These are phyloP conservation scores for Fusarium guadeloupense DNA, from an alignment of 2,329 filamentous ascomycete species.

Conservation along the genomic window DNA sequence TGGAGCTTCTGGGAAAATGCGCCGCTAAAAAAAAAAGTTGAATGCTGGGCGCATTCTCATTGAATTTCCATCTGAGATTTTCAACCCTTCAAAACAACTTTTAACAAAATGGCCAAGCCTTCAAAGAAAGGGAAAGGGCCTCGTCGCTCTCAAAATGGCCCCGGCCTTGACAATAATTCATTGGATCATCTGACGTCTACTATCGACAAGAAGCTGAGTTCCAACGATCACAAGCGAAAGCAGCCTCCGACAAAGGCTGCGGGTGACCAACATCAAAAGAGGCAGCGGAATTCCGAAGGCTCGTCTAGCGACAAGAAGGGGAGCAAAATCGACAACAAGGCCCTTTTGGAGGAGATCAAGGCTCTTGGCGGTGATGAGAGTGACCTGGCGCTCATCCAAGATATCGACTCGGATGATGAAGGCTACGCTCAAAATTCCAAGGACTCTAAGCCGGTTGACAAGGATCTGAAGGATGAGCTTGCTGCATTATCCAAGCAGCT, in stretches of 20 bases:
- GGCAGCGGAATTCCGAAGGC: constrained; percentile 48
- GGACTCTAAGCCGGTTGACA: constrained; percentile 51
- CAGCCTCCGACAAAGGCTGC: constrained; percentile 50
- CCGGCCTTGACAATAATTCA: constrained; percentile 58
- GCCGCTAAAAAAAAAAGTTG: constrained; percentile 41
- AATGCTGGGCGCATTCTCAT: constrained; percentile 17
- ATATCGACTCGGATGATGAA: constrained; percentile 56
- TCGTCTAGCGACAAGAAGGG: constrained; percentile 37
- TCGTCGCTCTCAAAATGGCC: constrained; percentile 32
- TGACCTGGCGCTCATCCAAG: constrained; percentile 69
- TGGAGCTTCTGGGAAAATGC: constrained; percentile 32
- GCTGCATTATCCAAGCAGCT: constrained; percentile 52
- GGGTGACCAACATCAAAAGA: constrained; percentile 49
- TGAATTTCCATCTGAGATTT: constrained; percentile 33
- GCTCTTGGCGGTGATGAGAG: constrained; percentile 72
- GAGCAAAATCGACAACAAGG: constrained; percentile 46
- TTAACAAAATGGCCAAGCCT: constrained; percentile 47
- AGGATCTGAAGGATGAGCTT: constrained; percentile 50
- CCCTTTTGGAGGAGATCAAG: constrained; percentile 69
- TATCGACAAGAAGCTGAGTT: constrained; percentile 62
- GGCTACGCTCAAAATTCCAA: constrained; percentile 45
- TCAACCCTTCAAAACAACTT: constrained; percentile 15
- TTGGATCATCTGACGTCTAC: constrained; percentile 64
- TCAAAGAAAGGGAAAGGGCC: constrained; percentile 51
- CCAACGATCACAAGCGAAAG: constrained; percentile 57